Conservation (phyloP, 2,329 filamentous ascomycete species). For the Clonostachys sp. region DNA sequence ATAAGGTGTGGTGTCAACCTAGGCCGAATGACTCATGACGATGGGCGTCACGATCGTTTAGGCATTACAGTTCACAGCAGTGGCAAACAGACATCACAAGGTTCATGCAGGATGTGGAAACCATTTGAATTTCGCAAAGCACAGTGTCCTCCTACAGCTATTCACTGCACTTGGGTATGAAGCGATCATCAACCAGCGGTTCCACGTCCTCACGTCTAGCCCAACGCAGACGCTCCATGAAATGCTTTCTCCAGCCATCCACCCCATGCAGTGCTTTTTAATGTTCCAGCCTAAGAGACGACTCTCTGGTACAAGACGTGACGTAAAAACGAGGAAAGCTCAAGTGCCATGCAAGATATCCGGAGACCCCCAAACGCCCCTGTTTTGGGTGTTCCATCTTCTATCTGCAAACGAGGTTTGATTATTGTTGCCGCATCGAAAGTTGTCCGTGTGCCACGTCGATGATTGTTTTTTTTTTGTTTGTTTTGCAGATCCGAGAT, state of each 20-base stretch:
- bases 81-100: constrained; percentile 1
- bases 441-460: constrained; percentile 7
- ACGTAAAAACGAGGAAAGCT: constrained; percentile 27
- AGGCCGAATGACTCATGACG: no score
- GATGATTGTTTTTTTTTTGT: constrained; percentile 18
- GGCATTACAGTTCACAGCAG: no score
- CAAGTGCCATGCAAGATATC: constrained; percentile 73
- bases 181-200: constrained; percentile 59
- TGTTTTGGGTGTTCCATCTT: constrained; percentile 63
- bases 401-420: constrained; percentile 55
- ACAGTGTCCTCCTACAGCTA: constrained; percentile 41
- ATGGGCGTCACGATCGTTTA: no score
- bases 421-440: constrained; percentile 17
- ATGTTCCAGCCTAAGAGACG: constrained; percentile 31
- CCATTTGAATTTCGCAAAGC: constrained; percentile 56
- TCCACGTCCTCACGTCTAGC: constrained; percentile 56
- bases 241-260: constrained; percentile 54
- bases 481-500: constrained; percentile 53
- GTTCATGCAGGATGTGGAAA: constrained; percentile 33
- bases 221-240: constrained; percentile 48
- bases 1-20: no score
- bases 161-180: constrained; percentile 52
- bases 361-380: constrained; percentile 71
- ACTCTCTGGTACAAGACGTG: constrained; percentile 40
- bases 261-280: constrained; percentile 47